Base-by-base conservation (phyloP, 129 eudicot species). In the Escallonia herrerae region DNA sequence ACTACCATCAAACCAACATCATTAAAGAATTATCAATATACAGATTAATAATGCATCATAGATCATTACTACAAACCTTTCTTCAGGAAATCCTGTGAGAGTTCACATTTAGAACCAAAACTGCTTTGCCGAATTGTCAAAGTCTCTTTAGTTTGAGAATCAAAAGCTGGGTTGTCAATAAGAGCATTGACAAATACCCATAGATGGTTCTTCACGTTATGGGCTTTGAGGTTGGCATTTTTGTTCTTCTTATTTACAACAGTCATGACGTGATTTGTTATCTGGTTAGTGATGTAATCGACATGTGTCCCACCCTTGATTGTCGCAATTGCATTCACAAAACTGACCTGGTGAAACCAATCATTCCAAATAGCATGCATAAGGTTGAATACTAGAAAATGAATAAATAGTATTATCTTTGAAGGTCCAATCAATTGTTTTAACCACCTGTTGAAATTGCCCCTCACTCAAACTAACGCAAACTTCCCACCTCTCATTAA, bases 141-240 rank as follows among this genome's bases (percentile, higher is more conserved):
- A 2, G 95, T 93, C 74, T 93, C 98, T 62, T 93, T 93, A 8
- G 98, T 93, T 83, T 93, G 98, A 12, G 98, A 93, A 83, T 93
- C 98, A 57, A 93, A 93, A 46, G 96, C 98, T 56, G 98, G 96
- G 64, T 93, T 93, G 80, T 93, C 98, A 76, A 93, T 88, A n/a
- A 93, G 90, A 7, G 95, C 75, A 81, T 93, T 93, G 65, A 93
- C 98, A 82, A 93, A 88, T 40, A 93, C 91, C 98, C 98, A 93
- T 42, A 93, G 77, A 66, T 88, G 83, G 71, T 75, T 93, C 81
- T 93, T 93, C 57, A 93, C 91, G n/a, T 72, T 65, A 56, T 83
- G 89, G 44, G 95, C 67, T 63, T 85, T 91, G 8, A 87, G 60
- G 56, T 68, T 81, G 11, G 83, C 75, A 64, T 77, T 75, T 70